A percentile compares a stretch with the other conserved stretches of the same genome.
phyloP scores from a whole-genome alignment of 2,329 filamentous ascomycete genomes.

The Cladosporium sp. region DNA sequence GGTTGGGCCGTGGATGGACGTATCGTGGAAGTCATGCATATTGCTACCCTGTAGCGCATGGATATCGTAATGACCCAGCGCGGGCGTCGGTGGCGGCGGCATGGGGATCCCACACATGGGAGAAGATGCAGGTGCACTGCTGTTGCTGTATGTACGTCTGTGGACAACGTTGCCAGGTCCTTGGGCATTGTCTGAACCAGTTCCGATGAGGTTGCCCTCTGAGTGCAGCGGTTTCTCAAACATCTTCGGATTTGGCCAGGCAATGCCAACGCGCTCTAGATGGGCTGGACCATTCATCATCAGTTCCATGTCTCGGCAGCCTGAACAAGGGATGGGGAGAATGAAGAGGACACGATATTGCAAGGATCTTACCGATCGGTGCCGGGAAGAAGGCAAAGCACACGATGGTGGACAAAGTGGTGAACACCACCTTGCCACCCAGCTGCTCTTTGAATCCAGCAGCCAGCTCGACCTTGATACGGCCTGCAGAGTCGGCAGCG shows the following conservation, averaged over 20 bases:
- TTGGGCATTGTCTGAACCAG: not conserved
- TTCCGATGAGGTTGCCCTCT: slow-evolving; percentile 25
- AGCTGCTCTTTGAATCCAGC: slow-evolving; percentile 59
- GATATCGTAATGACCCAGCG: slow-evolving; percentile 9
- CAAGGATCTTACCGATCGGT: slow-evolving; percentile 62
- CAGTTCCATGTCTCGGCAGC: not conserved
- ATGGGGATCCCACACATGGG: slow-evolving; percentile 17
- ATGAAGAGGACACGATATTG: not conserved
- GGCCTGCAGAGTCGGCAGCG: slow-evolving; percentile 67
- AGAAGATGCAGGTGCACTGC: not conserved
- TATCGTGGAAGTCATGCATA: not conserved
- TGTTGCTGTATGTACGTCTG: slow-evolving; percentile 23
- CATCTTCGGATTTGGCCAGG: slow-evolving; percentile 76
- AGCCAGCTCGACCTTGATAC: slow-evolving; percentile 74
- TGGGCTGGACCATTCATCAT: slow-evolving; percentile 54
- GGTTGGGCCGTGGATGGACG: not conserved
- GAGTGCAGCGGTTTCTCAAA: slow-evolving; percentile 9
- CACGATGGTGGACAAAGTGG: slow-evolving; percentile 70
- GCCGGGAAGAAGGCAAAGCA: slow-evolving; percentile 85
- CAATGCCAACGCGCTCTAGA: slow-evolving; percentile 71
- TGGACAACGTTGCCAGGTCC: slow-evolving; percentile 5
- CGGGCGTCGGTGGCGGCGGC: slow-evolving; percentile 25
- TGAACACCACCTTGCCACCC: slow-evolving; percentile 46
- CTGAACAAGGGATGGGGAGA: not conserved
- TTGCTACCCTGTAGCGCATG: not conserved